Evolutionary conservation across 176 grass and related monocot species (phyloP).

Genomic region (Lolium multiflorum): DNA sequence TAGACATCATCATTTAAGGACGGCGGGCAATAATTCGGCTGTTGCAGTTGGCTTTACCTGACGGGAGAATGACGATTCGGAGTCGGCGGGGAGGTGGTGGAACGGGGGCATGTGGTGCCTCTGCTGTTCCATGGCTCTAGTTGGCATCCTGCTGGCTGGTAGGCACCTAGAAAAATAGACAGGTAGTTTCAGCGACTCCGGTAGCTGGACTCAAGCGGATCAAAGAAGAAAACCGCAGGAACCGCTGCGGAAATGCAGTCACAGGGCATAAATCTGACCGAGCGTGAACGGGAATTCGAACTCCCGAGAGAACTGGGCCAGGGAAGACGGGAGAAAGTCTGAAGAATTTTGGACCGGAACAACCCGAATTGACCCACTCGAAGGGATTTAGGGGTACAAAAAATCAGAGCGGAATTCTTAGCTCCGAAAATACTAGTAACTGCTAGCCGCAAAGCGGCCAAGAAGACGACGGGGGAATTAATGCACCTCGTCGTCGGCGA

Average conservation of each 20-base stretch:
- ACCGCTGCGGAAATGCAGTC: conserved; percentile 1
- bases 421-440: conserved; percentile 24
- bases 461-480: not conserved
- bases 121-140: conserved; percentile 73
- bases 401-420: conserved; percentile 20
- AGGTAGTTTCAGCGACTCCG: conserved; percentile 19
- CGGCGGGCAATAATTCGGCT: conserved; percentile 22
- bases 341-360: conserved; percentile 15
- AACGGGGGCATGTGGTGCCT: conserved; percentile 53
- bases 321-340: conserved; percentile 1
- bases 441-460: not conserved
- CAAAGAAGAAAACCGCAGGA: conserved; percentile 28
- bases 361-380: conserved; percentile 1
- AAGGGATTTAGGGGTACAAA: not conserved
- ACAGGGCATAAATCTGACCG: not conserved
- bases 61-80: conserved; percentile 52
- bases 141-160: conserved; percentile 68
- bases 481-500: conserved; percentile 34
- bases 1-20: conserved; percentile 14
- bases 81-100: conserved; percentile 41
- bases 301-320: conserved; percentile 14
- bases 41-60: conserved; percentile 22
- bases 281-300: conserved; percentile 3
- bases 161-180: conserved; percentile 12
- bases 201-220: conserved; percentile 48